These are phyloP conservation scores for Crithidia fasciculata DNA, from an alignment of 208 protist genomes.

Conservation along the genomic window DNA sequence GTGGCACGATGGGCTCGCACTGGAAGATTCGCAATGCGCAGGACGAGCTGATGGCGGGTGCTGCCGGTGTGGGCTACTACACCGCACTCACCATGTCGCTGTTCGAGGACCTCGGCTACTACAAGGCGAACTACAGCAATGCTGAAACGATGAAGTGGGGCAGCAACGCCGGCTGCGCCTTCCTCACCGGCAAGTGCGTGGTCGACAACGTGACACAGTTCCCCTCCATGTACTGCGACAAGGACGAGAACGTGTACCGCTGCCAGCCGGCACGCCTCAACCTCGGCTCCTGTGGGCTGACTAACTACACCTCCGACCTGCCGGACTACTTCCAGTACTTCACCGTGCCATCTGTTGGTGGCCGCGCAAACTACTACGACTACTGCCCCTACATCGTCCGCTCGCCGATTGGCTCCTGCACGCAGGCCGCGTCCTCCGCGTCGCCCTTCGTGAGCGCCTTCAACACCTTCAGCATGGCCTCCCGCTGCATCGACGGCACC, in stretches of 20 bases:
- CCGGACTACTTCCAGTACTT: no score
- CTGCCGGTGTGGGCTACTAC: conserved; percentile 39
- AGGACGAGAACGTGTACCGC: not conserved
- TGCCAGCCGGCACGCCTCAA: not conserved
- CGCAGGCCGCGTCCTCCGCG: no score
- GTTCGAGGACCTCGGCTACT: conserved; percentile 85
- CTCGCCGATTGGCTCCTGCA: no score
- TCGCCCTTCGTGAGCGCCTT: no score
- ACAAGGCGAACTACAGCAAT: conserved; percentile 63
- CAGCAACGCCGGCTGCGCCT: conserved; percentile 52
- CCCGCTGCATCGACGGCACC: no score
- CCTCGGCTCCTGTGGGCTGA: conserved; percentile 38
- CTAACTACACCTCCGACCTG: no score
- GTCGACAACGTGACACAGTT: conserved; percentile 31
- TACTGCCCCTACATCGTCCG: no score
- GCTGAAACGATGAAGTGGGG: conserved; percentile 81
- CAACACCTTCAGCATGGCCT: no score
- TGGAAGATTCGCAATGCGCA: conserved; percentile 81
- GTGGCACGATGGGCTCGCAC: conserved; percentile 62
- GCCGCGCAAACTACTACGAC: no score
- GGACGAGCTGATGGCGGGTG: conserved; percentile 86
- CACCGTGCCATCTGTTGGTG: no score
- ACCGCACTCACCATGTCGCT: conserved; percentile 81
- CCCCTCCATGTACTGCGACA: conserved; percentile 61
- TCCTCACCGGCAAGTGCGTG: conserved; percentile 61